Base-by-base conservation (phyloP, 305 asterid genomes). In the Fraxinus velutina region DNA sequence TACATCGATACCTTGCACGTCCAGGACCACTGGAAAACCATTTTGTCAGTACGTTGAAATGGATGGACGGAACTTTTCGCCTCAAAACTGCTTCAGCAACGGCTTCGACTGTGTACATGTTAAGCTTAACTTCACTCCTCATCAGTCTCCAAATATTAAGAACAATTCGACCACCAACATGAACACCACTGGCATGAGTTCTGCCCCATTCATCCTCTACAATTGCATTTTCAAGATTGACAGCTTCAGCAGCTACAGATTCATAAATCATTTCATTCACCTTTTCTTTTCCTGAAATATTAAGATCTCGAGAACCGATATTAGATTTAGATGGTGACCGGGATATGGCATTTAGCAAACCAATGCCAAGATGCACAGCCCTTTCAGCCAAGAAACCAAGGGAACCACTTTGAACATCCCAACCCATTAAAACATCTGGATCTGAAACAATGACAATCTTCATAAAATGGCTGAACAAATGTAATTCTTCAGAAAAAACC, bases 121-220 rank as follows among this genome's bases (percentile, higher is more conserved):
- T 92, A 70, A 94, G 97, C 87, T 92, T 96, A 78, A 96, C 90
- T 90, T 94, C 99, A 88, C 91, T 90, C 64, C 98, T 93, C 98
- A 96, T 93, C 85, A 94, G 87, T 81, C 99, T 88, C 99, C 99
- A 96, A 75, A 96, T 57, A 87, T 96, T 96, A 39, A 96, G 97
- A 84, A 96, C 97, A 85, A 96, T 93, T 85, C 99, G 90, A 76
- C 99, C 99, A 84, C 94, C 90, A 80, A 94, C 99, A 86, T 94
- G 98, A 83, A 96, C 88, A 84, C 99, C 99, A 84, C 98, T 94
- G 86, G 97, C 97, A 85, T 96, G 98, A 66, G 98, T 94, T 89
- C 99, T 86, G 80, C 99, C 99, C 98, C 99, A 96, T 84, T 96
- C 98, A 79, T 96, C 99, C 88, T 94, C 98, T 57, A 96, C 91